Evolutionary conservation across 1,139 yeast genomes (phyloP).

Genomic region (Chernovozyma aurita): DNA sequence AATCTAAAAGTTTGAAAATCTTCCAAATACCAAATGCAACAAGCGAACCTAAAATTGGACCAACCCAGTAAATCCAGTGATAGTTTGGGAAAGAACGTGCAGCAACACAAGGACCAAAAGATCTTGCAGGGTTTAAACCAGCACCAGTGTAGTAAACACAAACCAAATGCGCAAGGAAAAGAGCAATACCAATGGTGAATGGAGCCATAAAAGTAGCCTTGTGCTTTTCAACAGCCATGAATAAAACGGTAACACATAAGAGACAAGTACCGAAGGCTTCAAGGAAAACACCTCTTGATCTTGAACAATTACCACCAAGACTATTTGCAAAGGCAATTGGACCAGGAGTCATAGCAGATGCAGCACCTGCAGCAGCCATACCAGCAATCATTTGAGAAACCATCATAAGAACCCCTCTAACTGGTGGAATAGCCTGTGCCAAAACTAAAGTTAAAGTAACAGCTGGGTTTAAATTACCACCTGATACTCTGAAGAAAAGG

Average conservation of each 20-base stretch:
- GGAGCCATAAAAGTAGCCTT: conserved; percentile 79
- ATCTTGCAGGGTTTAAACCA: conserved; percentile 88
- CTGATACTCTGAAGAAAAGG: conserved; percentile 74
- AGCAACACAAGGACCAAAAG: conserved; percentile 82
- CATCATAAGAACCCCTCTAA: conserved; percentile 65
- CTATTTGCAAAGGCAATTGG: conserved; percentile 61
- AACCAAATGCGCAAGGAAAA: conserved; percentile 78
- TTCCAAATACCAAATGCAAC: conserved; percentile 69
- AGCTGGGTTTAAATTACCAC: conserved; percentile 90
- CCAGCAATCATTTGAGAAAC: conserved; percentile 76
- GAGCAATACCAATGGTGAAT: conserved; percentile 74
- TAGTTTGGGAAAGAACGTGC: conserved; percentile 68
- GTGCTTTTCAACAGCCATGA: conserved; percentile 82
- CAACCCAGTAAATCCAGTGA: conserved; percentile 93
- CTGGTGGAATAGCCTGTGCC: conserved; percentile 69
- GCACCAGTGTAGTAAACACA: conserved; percentile 88
- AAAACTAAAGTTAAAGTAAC: conserved; percentile 70
- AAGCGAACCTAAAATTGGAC: conserved; percentile 69
- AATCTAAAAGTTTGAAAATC: conserved; percentile 59
- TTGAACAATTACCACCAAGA: conserved; percentile 70
- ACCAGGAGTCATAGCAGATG: conserved; percentile 85
- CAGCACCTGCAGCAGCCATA: conserved; percentile 92
- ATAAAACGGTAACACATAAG: conserved; percentile 71
- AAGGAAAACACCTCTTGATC: conserved; percentile 71
- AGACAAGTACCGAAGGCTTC: conserved; percentile 80